phyloP scores from a whole-genome alignment of 2,329 filamentous ascomycete species.

The Helminthosporium solani region DNA sequence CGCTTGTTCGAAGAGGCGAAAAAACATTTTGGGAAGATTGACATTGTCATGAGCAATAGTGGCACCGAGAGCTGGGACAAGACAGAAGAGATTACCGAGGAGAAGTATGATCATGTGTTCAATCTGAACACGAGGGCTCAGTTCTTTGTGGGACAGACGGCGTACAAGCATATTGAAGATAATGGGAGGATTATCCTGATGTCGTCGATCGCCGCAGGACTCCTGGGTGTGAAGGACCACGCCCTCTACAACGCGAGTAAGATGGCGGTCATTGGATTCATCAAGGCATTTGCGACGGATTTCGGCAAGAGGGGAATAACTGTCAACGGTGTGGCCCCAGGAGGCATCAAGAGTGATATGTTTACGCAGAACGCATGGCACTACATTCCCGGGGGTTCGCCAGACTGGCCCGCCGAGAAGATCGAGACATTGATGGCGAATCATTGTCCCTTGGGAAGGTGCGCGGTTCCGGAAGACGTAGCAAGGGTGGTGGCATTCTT shows the following conservation, averaged over 20 bases:
- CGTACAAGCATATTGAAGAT: conserved; percentile 67
- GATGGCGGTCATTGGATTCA: conserved; percentile 71
- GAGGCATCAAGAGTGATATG: conserved; percentile 76
- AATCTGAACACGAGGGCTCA: conserved; percentile 68
- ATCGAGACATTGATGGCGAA: conserved; percentile 54
- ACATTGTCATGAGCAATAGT: conserved; percentile 55
- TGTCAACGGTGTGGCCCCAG: conserved; percentile 71
- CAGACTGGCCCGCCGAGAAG: conserved; percentile 52
- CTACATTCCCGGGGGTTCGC: conserved; percentile 51
- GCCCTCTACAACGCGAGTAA: conserved; percentile 71
- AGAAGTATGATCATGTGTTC: conserved; percentile 72
- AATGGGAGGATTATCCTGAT: conserved; percentile 75
- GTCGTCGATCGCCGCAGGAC: conserved; percentile 67
- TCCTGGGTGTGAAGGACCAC: conserved; percentile 69
- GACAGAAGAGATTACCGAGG: conserved; percentile 66
- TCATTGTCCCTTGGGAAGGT: conserved; percentile 52
- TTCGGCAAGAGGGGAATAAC: conserved; percentile 68
- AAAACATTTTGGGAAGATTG: conserved; percentile 45
- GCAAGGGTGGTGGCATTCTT: conserved; percentile 46
- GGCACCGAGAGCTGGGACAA: conserved; percentile 68
- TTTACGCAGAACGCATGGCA: conserved; percentile 65
- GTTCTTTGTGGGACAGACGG: conserved; percentile 77
- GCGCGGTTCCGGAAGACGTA: conserved; percentile 50
- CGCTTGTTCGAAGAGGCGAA: conserved; percentile 53
- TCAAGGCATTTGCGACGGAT: conserved; percentile 70